Evolutionary conservation across 345 rosid species (phyloP), one percentile per base, ranked within the genome.

Genomic region (Streptanthus diversifolius): DNA sequence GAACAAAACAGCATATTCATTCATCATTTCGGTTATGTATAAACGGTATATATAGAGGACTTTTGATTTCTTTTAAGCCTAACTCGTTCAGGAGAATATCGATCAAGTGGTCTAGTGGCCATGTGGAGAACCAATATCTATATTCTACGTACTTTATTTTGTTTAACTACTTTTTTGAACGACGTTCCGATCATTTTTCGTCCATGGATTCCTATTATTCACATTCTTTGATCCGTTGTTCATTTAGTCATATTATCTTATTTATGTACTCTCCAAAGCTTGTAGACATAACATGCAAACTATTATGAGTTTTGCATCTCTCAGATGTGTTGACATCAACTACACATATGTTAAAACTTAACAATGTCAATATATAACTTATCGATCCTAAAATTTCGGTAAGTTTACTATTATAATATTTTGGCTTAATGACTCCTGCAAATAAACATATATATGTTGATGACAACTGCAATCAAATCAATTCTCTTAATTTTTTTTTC

Each of bases 81-180:
- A 33, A 33, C 43, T 57, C 9, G 43, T 57, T 35, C 61, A 55
- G 14, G 40, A 55, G 22, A 35, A 57, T 54, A 54, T 17, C 43
- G n/a, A n/a, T n/a, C n/a, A n/a, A 57, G 27, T 57, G 24, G 61
- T 18, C 22, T 55, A 55, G 61, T 55, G 62, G 41, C 62, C 62
- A 56, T 56, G 25, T 56, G 62, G 41, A 32, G 62, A 55, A 55
- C 40, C 22, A 29, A 45, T 4, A 53, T 54, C 9, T 53, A 54
- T 54, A 30, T 29, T 54, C 13, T 54, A n/a, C 39, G 12, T 54
- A 54, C 22, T 54, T 54, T 17, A n/a, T 14, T 8, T 7, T 14
- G n/a, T 29, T 25, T 7, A 14, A 1, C 19, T 27, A 54, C 60
- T 54, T 54, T 53, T 27, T 54, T 41, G 36, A n/a, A 14, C 37